Percentiles rank a stretch among this genome's conserved stretches.
phyloP scores from a whole-genome alignment of 257 asterid genomes.

The Petunia axillaris region DNA sequence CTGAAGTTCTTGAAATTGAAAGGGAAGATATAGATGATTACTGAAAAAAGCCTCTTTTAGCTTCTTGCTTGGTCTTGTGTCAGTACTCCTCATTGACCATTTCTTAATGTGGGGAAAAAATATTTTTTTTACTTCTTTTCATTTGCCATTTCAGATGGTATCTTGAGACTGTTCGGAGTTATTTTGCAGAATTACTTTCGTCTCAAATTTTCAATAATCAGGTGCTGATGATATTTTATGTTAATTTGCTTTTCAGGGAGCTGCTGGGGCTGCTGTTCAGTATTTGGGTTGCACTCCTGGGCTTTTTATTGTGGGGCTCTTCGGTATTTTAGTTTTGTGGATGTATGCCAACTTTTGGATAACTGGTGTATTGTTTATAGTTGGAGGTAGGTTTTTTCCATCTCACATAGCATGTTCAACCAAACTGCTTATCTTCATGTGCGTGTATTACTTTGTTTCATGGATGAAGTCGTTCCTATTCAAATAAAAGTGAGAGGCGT shows the following conservation, averaged over 20 bases:
- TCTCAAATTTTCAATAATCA: conserved; percentile 6
- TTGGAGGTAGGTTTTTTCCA: conserved; percentile 75
- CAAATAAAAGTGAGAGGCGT: neutral
- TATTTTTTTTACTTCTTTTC: conserved; percentile 1
- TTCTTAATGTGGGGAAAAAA: neutral
- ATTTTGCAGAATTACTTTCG: neutral
- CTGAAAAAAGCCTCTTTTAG: neutral
- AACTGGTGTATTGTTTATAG: conserved; percentile 83
- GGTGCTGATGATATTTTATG: conserved; percentile 13
- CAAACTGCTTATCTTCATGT: neutral
- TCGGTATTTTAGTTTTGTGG: conserved; percentile 88
- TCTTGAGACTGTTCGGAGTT: neutral
- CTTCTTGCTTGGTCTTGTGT: neutral
- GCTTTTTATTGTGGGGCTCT: conserved; percentile 90
- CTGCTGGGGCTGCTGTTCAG: conserved; percentile 94
- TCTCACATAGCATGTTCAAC: conserved; percentile 21
- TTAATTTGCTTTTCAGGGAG: conserved; percentile 62
- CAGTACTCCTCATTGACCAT: neutral
- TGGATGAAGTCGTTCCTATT: neutral
- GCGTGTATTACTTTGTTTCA: neutral
- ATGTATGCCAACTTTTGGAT: conserved; percentile 99
- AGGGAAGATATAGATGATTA: neutral
- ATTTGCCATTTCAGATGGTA: conserved; percentile 6
- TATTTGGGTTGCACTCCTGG: conserved; percentile 97
- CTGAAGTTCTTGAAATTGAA: neutral